Evolutionary conservation across 177 flowering plant species (phyloP).

Genomic region (Telopea speciosissima): DNA sequence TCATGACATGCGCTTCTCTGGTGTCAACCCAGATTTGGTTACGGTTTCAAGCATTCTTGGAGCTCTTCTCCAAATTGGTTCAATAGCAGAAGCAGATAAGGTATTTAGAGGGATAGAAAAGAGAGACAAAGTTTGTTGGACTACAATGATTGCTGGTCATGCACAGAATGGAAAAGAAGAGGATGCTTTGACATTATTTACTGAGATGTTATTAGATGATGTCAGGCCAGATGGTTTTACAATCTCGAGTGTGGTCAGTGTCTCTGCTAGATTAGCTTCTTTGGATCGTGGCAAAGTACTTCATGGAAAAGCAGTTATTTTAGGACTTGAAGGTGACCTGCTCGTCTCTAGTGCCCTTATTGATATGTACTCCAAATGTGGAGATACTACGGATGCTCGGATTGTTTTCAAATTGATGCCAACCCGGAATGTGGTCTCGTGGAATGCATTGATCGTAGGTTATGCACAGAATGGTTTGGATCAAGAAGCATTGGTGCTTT

Average conservation of each 20-base stretch:
- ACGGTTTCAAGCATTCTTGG: slow-evolving; percentile 22
- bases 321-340: slow-evolving; percentile 6
- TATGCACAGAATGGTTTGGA: slow-evolving; percentile 55
- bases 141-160: slow-evolving; percentile 57
- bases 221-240: slow-evolving; percentile 44
- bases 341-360: slow-evolving; percentile 52
- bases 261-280: slow-evolving; percentile 45
- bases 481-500: slow-evolving; percentile 44
- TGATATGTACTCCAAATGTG: slow-evolving; percentile 70
- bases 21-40: slow-evolving; percentile 40
- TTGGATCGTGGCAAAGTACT: slow-evolving; percentile 39
- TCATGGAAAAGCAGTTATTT: slow-evolving; percentile 36
- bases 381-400: slow-evolving; percentile 14
- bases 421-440: slow-evolving; percentile 21
- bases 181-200: slow-evolving; percentile 45
- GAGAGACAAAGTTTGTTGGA: slow-evolving; percentile 57
- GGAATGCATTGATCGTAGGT: slow-evolving; percentile 66
- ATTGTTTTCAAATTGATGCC: too few relatives aligned
- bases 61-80: too few relatives aligned
- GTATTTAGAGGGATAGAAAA: slow-evolving; percentile 32
- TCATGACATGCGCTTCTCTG: slow-evolving; percentile 27
- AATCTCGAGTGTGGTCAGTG: slow-evolving; percentile 38
- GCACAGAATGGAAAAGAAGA: slow-evolving; percentile 43
- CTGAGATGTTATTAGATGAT: slow-evolving; percentile 33
- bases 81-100: slow-evolving; percentile 37